Conservation (phyloP, 345 rosid genomes). For the Eucalyptus polyanthemos region DNA sequence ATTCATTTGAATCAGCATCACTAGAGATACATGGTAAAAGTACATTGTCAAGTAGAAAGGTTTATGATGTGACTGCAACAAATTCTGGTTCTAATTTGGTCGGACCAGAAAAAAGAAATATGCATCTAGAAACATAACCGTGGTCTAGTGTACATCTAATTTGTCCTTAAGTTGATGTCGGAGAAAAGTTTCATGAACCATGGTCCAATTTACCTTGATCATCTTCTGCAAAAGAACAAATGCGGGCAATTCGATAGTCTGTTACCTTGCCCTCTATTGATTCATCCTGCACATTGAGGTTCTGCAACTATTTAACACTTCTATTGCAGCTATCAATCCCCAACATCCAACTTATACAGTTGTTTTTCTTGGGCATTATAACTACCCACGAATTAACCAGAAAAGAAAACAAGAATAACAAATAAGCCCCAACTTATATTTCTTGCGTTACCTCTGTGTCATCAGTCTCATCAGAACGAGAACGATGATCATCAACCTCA, state of each 20-base stretch:
- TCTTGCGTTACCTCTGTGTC: not conserved
- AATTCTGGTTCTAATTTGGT: not conserved
- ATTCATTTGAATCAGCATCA: not conserved
- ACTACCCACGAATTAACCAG: not conserved
- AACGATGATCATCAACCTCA: not conserved
- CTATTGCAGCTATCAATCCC: not conserved
- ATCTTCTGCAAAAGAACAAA: not conserved
- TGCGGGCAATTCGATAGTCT: not conserved
- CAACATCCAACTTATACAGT: not conserved
- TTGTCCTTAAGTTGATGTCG: not conserved
- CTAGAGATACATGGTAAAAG: not conserved
- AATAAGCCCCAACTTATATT: not conserved
- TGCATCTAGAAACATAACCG: not conserved
- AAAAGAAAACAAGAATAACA: not conserved
- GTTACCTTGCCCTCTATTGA: not conserved
- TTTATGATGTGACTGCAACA: not conserved
- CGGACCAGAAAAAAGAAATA: not conserved
- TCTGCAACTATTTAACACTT: not conserved
- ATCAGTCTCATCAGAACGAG: not conserved
- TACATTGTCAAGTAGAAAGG: not conserved
- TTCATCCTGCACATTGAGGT: not conserved
- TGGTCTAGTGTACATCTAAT: not conserved
- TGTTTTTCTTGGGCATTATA: not conserved
- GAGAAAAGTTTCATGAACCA: not conserved
- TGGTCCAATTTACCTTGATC: not conserved